Conservation (phyloP, 2,329 filamentous ascomycete species). For the Alternaria conjuncta region DNA sequence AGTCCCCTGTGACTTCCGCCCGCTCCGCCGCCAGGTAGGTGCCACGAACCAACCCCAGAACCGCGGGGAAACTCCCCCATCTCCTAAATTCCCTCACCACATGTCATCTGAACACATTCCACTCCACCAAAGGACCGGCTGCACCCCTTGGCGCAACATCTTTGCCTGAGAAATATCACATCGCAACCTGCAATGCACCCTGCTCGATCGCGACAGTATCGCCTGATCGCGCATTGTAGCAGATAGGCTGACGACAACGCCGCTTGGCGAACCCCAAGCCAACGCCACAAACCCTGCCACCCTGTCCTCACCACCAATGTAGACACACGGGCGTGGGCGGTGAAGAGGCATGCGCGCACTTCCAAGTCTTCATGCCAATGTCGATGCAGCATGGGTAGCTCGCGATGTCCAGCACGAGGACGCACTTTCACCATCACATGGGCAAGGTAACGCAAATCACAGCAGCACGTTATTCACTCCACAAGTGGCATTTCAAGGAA, state of each 20-base stretch:
- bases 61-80: not conserved
- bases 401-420: not conserved
- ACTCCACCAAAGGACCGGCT: conserved; percentile 3
- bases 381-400: not conserved
- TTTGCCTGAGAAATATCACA: not conserved
- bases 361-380: not conserved
- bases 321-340: not conserved
- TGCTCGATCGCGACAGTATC: not conserved
- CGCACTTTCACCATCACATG: not conserved
- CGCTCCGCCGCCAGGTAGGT: not conserved
- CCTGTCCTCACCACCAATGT: not conserved
- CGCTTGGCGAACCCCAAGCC: not conserved
- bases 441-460: not conserved
- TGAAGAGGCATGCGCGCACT: not conserved
- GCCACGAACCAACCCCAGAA: not conserved
- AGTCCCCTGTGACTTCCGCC: not conserved
- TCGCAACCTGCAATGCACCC: not conserved
- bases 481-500: not conserved
- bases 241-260: not conserved
- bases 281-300: not conserved
- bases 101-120: not conserved
- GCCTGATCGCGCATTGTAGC: not conserved
- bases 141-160: not conserved
- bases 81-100: not conserved
- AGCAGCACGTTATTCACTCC: not conserved